Base-by-base conservation (phyloP, 306 rosid genomes). In the Prinsepia uniflora region DNA sequence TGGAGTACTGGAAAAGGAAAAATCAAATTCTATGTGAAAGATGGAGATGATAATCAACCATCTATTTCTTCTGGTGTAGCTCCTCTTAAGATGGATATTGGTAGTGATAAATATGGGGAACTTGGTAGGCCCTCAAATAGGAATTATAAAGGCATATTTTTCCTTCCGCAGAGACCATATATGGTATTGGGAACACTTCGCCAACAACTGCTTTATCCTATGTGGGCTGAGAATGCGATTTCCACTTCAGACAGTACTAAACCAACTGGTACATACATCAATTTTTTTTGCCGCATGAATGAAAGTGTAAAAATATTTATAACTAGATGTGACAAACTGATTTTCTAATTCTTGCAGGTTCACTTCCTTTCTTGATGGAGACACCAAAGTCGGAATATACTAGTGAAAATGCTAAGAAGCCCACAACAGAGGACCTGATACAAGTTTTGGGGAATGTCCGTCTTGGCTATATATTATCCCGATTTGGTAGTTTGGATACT, bases 131-230 rank as follows among this genome's bases (percentile, higher is more conserved):
- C 87, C 44, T 58, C 69, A 7, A 72, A 80, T 79, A 86, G 84
- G 81, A 82, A 82, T 63, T 86, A 83, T 57, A 70, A 83, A 54
- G 79, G 80, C 67, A 83, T 83, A 46, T 91, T 94, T 85, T 94
- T 94, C 72, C 96, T 91, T 76, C 99, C 99, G 48, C 99, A 94
- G 82, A 91, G 91, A 74, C 99, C 99, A 1, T 94, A 94, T 67
- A 94, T 94, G 99, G 99, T 91, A 72, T 78, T 94, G 86, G 99
- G 97, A 67, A 81, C 95, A 57, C 97, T 94, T 68, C 96, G 95
- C 57, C 92, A 94, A 67, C 99, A 91, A 65, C 78, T 94, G 59
- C 92, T 94, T 49, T 94, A 94, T 84, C 99, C 99, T 79, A 90
- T 79, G 40, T 94, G 99, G 99, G 81, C 84, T 2, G 84, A 86